Evolutionary conservation across 192 early-diverging fungal genomes (phyloP), one percentile per base, ranked within the genome.

Genomic region (Gamsiella multidivaricata): DNA sequence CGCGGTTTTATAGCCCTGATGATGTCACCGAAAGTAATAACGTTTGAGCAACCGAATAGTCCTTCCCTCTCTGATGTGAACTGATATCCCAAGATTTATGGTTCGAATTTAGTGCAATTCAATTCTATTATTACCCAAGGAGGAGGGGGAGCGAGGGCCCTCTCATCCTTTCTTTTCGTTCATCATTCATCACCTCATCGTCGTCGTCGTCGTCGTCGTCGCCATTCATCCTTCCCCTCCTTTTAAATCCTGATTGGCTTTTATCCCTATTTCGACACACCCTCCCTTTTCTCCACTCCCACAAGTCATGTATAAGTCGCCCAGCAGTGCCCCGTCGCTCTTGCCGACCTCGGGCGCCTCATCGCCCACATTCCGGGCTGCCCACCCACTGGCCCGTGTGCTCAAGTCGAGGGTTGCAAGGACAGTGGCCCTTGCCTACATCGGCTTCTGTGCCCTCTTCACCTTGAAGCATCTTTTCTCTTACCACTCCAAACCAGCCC

Each of bases 391-490:
- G 3, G 65, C 42, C 1, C 33, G 61, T 3, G 37, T 69, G 5
- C 46, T 64, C 53, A 78, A 69, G 50, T 78, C 74, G 3, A 68
- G 66, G 49, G 42, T 54, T 15, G 20, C 25, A 5, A 39, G 49
- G 12, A 69, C 74, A n/a, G 11, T 78, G 39, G 50, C 69, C 23
- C 45, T 69, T 45, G 61, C 70, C 34, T 73, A 73, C 34, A 55
- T 73, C 22, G 68, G 60, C 0, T 71, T 71, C 36, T 71, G 69
- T 71, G 69, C 69, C 25, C 69, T 71, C 37, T 71, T 71, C 36
- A 71, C 69, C 5, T 9, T 71, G 39, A 64, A 65, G 29, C 74
- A 78, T 31, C 29, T 78, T 14, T 58, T 78, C 17, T 62, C 65
- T 6, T 78, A 64, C 39, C 52, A 68, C 25, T 26, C 74, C 11